These are phyloP conservation scores for Phytomonas sp. DNA, from an alignment of 208 protist species.

Conservation along the genomic window DNA sequence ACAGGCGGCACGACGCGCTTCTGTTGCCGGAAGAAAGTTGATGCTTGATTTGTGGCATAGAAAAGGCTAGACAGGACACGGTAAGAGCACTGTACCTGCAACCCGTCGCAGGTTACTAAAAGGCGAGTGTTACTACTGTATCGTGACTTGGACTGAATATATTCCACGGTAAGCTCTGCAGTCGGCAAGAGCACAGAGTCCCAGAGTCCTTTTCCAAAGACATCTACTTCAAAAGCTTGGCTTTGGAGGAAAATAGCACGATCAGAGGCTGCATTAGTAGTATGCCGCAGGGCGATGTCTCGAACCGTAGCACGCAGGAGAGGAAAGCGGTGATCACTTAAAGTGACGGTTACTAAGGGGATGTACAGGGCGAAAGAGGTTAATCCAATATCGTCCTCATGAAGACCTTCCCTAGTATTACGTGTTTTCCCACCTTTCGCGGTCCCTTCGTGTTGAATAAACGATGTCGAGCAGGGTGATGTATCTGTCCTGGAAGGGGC, in stretches of 20 bases:
- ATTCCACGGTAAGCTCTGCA: constrained; percentile 25
- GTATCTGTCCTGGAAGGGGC: background rate
- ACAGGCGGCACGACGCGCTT: background rate
- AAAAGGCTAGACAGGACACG: constrained; percentile 50
- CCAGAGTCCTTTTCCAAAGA: constrained; percentile 74
- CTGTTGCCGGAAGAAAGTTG: constrained; percentile 2
- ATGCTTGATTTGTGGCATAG: constrained; percentile 20
- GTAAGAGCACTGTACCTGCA: constrained; percentile 51
- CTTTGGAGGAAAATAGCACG: constrained; percentile 25
- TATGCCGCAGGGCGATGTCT: constrained; percentile 31
- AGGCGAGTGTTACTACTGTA: constrained; percentile 42
- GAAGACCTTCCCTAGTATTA: background rate
- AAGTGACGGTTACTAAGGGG: constrained; percentile 32
- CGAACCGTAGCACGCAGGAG: constrained; percentile 31
- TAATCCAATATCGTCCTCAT: background rate
- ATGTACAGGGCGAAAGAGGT: constrained; percentile 28
- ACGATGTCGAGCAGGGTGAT: background rate
- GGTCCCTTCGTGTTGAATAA: background rate
- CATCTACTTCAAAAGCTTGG: constrained; percentile 25
- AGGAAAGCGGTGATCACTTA: constrained; percentile 62
- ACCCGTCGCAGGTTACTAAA: constrained; percentile 30
- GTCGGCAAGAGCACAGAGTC: constrained; percentile 43
- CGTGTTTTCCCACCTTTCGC: background rate
- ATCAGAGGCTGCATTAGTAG: constrained; percentile 10
- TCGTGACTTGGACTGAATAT: constrained; percentile 30